Evolutionary conservation across 768 basidiomycete genomes (phyloP).

Genomic region (Myochromella boudieri): DNA sequence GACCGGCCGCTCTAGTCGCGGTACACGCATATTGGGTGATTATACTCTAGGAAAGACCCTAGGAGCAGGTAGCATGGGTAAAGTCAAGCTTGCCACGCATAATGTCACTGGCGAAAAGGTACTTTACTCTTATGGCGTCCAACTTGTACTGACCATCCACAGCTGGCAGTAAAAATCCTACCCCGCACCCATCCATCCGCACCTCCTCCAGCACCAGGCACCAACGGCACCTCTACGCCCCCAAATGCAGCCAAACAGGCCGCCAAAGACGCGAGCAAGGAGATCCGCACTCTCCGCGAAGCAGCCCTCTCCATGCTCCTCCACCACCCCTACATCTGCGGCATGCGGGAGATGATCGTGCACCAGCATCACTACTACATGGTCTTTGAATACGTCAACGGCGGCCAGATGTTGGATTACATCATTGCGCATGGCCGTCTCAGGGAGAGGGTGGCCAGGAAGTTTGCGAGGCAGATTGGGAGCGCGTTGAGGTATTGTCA

Average conservation of each 20-base stretch:
- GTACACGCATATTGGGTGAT: conserved; percentile 78
- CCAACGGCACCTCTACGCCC: conserved; percentile 41
- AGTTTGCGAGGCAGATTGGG: conserved; percentile 97
- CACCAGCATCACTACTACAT: conserved; percentile 99
- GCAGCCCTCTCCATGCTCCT: conserved; percentile 93
- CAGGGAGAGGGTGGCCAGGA: conserved; percentile 92
- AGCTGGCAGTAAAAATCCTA: conserved; percentile 99
- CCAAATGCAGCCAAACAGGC: conserved; percentile 70
- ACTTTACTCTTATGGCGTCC: conserved; percentile 1
- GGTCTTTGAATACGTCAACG: conserved; percentile 98
- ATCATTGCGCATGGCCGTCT: conserved; percentile 98
- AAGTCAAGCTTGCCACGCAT: conserved; percentile 94
- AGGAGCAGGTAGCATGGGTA: conserved; percentile 98
- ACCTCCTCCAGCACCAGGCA: conserved; percentile 55
- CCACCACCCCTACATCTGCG: conserved; percentile 98
- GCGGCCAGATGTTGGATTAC: conserved; percentile 99
- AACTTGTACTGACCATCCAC: background rate
- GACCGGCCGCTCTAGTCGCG: conserved; percentile 31
- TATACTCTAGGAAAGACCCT: conserved; percentile 96
- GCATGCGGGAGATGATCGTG: conserved; percentile 98
- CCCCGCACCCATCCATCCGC: conserved; percentile 76
- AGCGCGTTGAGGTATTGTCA: conserved; percentile 97
- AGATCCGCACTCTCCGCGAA: conserved; percentile 93
- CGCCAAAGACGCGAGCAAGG: conserved; percentile 89
- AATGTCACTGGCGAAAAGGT: conserved; percentile 92